Conservation (phyloP, 1,284 basidiomycete genomes). For the Tilletia walkeri region DNA sequence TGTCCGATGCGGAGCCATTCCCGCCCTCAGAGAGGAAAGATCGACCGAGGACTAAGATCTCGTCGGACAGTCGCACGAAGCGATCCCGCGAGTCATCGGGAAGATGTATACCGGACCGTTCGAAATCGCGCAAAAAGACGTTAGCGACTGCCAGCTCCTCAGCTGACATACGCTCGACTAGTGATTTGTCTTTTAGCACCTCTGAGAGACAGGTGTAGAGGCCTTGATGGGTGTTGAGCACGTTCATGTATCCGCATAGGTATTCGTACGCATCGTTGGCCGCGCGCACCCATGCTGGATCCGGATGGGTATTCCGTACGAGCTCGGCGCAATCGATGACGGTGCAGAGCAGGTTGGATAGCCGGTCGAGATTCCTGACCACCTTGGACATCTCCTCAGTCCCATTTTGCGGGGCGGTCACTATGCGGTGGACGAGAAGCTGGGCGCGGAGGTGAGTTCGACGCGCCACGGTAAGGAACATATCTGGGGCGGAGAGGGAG, state of each 20-base stretch:
- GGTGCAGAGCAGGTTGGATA: constrained; percentile 90
- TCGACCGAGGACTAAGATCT: constrained; percentile 83
- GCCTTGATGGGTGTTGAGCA: constrained; percentile 89
- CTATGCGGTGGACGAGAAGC: constrained; percentile 50
- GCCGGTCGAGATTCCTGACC: constrained; percentile 67
- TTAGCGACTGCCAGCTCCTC: constrained; percentile 68
- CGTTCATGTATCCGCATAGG: constrained; percentile 95
- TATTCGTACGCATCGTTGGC: constrained; percentile 86
- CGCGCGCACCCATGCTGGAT: constrained; percentile 74
- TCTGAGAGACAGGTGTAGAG: constrained; percentile 70
- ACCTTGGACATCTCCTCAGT: constrained; percentile 40
- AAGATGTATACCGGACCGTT: constrained; percentile 91
- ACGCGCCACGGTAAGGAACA: constrained; percentile 42
- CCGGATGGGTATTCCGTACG: constrained; percentile 87
- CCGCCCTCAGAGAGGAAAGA: constrained; percentile 67
- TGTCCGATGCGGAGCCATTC: neutral
- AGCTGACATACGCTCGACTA: constrained; percentile 51
- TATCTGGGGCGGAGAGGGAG: constrained; percentile 1
- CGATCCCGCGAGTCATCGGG: constrained; percentile 72
- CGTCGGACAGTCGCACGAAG: constrained; percentile 87
- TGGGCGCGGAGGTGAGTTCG: constrained; percentile 48
- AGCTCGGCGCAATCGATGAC: constrained; percentile 96
- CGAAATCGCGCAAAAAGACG: constrained; percentile 94
- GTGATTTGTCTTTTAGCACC: constrained; percentile 26
- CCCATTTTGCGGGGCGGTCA: constrained; percentile 30